Evolutionary conservation across 139 green algal genomes (phyloP), one percentile per base, ranked within the genome.

Genomic region (Picochlorum sp.): DNA sequence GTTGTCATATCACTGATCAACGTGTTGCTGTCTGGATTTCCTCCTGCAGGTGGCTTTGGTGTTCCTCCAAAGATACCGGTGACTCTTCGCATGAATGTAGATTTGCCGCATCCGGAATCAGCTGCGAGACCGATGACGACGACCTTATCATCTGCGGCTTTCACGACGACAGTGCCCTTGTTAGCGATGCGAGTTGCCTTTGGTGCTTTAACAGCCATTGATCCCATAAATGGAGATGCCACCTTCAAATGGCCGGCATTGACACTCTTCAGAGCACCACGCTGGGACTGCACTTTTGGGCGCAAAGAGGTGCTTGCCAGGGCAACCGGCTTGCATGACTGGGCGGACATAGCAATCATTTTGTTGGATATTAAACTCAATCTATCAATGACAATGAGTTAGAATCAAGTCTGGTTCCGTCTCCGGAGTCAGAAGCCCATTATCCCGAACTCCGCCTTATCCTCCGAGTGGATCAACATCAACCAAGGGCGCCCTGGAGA

Each of bases 21-120:
- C 2, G 94, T 98, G 90, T 99, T 99, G 61, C 76, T 90, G 85
- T 99, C 94, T 34, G 90, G 90, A 84, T 96, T 96, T 79, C 90
- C 90, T 58, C 87, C 93, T 59, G 77, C 76, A 15, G 94, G 94
- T 52, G 94, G 87, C 73, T 91, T 86, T 54, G 94, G 82, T 23
- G 71, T 68, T 41, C 94, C 94, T 28, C 94, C 94, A 73, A 99
- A 99, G 38, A 98, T 83, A 67, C 64, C 71, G n/a, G 94, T 99
- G 84, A 99, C 87, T 68, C 94, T 88, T 59, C 94, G 81, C 94
- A 99, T 99, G 90, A 99, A 99, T 34, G 94, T 99, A 59, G 92
- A 98, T 86, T 99, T 99, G 76, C 94, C 94, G 83, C 94, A 99
- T 20, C 94, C 88, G 44, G 91, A 97, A 81, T 99, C 94, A 18